phyloP scores from a whole-genome alignment of 768 basidiomycete species.

The Lactarius tabidus region DNA sequence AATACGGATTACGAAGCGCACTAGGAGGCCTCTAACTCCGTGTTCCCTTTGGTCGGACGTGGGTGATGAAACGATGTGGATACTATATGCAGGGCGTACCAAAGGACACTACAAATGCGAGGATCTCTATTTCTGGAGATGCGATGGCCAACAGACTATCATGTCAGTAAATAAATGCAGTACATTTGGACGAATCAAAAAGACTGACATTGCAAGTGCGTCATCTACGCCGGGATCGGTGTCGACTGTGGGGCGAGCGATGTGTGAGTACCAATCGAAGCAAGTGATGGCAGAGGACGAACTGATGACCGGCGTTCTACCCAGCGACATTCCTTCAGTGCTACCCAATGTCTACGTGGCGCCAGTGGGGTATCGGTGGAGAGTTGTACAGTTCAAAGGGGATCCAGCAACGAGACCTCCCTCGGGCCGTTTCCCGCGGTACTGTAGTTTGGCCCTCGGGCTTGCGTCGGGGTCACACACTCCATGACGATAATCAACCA shows the following conservation, averaged over 20 bases:
- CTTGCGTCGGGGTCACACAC: not conserved
- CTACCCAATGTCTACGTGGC: not conserved
- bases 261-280: not conserved
- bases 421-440: conserved; percentile 9
- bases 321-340: not conserved
- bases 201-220: conserved; percentile 63
- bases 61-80: not conserved
- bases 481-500: not conserved
- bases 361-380: not conserved
- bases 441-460: not conserved
- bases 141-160: conserved; percentile 69
- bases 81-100: conserved; percentile 42
- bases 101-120: conserved; percentile 72
- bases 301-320: conserved; percentile 64
- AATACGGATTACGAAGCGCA: conserved; percentile 35
- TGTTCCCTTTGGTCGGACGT: conserved; percentile 53
- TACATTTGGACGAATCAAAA: not conserved
- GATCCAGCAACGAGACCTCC: not conserved
- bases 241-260: conserved; percentile 51
- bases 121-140: conserved; percentile 78
- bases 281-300: conserved; percentile 28
- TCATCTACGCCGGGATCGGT: conserved; percentile 89
- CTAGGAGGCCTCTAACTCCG: conserved; percentile 59
- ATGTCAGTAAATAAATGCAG: conserved; percentile 2
- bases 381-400: not conserved